These are phyloP conservation scores for Gossypium arboreum DNA, from an alignment of 345 rosid genomes.

Conservation along the genomic window DNA sequence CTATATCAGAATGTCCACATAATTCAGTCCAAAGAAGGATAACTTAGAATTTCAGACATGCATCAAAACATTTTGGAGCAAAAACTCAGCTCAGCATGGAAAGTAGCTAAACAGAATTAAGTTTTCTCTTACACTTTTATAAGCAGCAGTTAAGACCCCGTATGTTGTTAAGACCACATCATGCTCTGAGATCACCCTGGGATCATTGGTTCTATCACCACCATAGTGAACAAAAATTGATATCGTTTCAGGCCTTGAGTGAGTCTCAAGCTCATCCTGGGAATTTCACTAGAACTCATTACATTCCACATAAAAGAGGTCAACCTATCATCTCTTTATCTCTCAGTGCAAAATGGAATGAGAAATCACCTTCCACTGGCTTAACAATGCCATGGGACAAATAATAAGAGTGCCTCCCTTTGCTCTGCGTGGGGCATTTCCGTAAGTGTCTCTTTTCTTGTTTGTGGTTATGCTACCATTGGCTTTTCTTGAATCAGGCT, in stretches of 20 bases:
- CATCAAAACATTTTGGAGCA: background rate
- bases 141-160: slow-evolving; percentile 55
- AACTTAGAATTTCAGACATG: background rate
- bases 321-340: background rate
- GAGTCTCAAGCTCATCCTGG: slow-evolving; percentile 71
- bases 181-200: slow-evolving; percentile 39
- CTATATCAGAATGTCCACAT: slow-evolving; percentile 23
- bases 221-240: slow-evolving; percentile 64
- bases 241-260: slow-evolving; percentile 42
- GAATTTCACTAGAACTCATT: slow-evolving; percentile 3
- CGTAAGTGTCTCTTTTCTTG: slow-evolving; percentile 20
- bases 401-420: slow-evolving; percentile 68
- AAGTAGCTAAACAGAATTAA: background rate
- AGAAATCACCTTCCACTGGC: slow-evolving; percentile 67
- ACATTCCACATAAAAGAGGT: background rate
- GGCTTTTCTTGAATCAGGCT: slow-evolving; percentile 5
- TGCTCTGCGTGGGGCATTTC: slow-evolving; percentile 22
- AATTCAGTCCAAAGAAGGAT: slow-evolving; percentile 1
- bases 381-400: slow-evolving; percentile 68
- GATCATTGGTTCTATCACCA: slow-evolving; percentile 49
- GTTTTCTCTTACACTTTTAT: slow-evolving; percentile 45
- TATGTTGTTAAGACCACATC: slow-evolving; percentile 72
- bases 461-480: slow-evolving; percentile 17
- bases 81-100: background rate
- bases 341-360: slow-evolving; percentile 8